Evolutionary conservation across 1,284 basidiomycete genomes (phyloP).

Genomic region (Vanrija sp.): DNA sequence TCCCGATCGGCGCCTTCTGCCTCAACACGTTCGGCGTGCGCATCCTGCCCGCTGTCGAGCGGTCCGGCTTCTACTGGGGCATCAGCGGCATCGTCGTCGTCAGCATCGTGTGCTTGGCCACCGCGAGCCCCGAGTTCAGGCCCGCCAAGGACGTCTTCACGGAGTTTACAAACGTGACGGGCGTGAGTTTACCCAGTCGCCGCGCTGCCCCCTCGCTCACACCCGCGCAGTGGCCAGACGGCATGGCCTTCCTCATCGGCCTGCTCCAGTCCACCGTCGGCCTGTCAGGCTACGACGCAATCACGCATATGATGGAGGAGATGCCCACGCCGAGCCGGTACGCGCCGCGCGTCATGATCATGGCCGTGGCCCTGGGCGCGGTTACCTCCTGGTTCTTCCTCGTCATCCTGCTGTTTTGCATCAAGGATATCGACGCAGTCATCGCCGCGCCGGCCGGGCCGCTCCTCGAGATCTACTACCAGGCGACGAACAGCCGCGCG

Average conservation of each 20-base stretch:
- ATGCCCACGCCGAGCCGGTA: conserved; percentile 15
- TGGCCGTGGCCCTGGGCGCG: conserved; percentile 61
- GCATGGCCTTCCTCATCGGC: conserved; percentile 47
- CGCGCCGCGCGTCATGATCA: conserved; percentile 19
- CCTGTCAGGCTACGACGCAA: conserved; percentile 34
- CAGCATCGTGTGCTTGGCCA: conserved; percentile 41
- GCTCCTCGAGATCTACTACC: conserved; percentile 61
- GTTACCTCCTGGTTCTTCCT: conserved; percentile 58
- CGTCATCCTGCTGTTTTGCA: conserved; percentile 62
- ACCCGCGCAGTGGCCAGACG: conserved; percentile 36
- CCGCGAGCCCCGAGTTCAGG: conserved; percentile 39
- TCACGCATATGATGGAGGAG: conserved; percentile 22
- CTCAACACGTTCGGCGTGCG: conserved; percentile 32
- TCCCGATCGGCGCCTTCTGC: conserved; percentile 17
- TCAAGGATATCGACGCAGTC: conserved; percentile 57
- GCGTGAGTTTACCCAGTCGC: too few relatives aligned
- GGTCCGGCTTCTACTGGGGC: conserved; percentile 31
- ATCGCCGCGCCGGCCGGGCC: conserved; percentile 58
- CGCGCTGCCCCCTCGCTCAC: too few relatives aligned
- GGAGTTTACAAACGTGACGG: conserved; percentile 44
- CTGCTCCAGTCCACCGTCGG: conserved; percentile 46
- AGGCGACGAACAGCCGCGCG: conserved; percentile 57
- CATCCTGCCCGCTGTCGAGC: conserved; percentile 30
- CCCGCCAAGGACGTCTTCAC: conserved; percentile 45
- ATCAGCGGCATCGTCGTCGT: conserved; percentile 42